These are phyloP conservation scores for Phytophthora sp. DNA, from an alignment of 352 stramenopile genomes.

Conservation along the genomic window DNA sequence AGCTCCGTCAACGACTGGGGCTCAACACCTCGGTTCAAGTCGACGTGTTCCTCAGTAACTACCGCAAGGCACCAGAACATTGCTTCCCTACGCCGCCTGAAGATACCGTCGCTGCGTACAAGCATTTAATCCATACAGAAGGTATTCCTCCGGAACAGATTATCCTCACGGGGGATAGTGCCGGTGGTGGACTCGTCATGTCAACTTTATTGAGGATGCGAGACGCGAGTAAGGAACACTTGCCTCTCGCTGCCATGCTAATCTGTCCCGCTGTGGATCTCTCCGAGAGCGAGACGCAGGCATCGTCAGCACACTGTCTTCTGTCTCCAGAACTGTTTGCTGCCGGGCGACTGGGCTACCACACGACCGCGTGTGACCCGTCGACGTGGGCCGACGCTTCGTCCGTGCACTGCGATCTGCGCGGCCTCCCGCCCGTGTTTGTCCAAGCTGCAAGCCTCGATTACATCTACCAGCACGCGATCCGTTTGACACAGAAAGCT, in stretches of 20 bases:
- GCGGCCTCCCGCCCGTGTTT: constrained; percentile 48
- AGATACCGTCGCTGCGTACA: constrained; percentile 47
- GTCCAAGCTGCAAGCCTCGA: constrained; percentile 52
- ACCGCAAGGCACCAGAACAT: constrained; percentile 54
- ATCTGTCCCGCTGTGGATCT: constrained; percentile 58
- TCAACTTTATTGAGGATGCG: constrained; percentile 47
- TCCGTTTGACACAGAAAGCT: constrained; percentile 43
- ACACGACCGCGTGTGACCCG: constrained; percentile 23
- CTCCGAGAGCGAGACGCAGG: constrained; percentile 30
- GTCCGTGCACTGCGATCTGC: constrained; percentile 58
- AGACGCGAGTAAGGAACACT: constrained; percentile 19
- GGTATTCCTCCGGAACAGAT: constrained; percentile 36
- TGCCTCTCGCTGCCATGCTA: constrained; percentile 44
- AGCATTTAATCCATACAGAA: constrained; percentile 45
- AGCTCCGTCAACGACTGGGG: constrained; percentile 17
- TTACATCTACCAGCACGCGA: constrained; percentile 45
- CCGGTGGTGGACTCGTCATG: constrained; percentile 47
- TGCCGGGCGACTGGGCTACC: constrained; percentile 27
- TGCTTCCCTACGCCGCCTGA: constrained; percentile 48
- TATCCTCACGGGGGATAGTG: constrained; percentile 49
- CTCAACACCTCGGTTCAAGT: constrained; percentile 24
- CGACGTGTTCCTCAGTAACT: constrained; percentile 52
- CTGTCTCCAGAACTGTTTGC: constrained; percentile 37
- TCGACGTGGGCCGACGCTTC: constrained; percentile 46
- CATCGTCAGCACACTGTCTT: constrained; percentile 32